These are phyloP conservation scores for Cladophialophora yegresii DNA, from an alignment of 2,329 filamentous ascomycete genomes.

Conservation along the genomic window DNA sequence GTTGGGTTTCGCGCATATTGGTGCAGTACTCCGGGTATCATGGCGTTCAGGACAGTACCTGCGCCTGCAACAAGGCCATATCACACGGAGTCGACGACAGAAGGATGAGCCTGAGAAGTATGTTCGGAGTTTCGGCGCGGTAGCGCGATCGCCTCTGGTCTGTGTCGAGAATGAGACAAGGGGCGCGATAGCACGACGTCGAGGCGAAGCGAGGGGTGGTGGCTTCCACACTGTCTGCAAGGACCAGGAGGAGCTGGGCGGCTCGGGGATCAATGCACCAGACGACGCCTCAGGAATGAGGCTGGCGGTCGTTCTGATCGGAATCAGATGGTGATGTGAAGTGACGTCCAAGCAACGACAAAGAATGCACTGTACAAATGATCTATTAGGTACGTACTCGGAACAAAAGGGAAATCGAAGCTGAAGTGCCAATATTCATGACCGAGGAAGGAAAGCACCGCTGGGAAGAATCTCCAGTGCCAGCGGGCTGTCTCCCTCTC, in stretches of 20 bases:
- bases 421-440: neutral
- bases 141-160: slow-evolving; percentile 13
- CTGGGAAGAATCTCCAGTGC: neutral
- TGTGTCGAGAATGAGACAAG: slow-evolving; percentile 21
- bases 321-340: neutral
- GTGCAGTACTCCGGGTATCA: slow-evolving; percentile 18
- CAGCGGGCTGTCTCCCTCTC: too few species aligned
- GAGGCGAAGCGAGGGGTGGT: slow-evolving; percentile 24
- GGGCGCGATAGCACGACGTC: slow-evolving; percentile 2
- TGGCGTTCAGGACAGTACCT: slow-evolving; percentile 19
- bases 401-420: neutral
- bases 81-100: neutral
- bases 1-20: slow-evolving; percentile 29
- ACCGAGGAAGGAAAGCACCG: neutral
- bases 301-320: neutral
- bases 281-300: neutral
- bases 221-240: slow-evolving; percentile 22
- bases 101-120: neutral
- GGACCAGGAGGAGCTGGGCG: slow-evolving; percentile 25
- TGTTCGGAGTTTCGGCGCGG: neutral
- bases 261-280: slow-evolving; percentile 25
- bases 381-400: neutral
- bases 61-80: slow-evolving; percentile 7
- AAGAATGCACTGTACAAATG: neutral
- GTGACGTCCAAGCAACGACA: neutral